These are phyloP conservation scores for Geoglossum glabrum DNA, from an alignment of 495 filamentous ascomycete species.

Conservation along the genomic window DNA sequence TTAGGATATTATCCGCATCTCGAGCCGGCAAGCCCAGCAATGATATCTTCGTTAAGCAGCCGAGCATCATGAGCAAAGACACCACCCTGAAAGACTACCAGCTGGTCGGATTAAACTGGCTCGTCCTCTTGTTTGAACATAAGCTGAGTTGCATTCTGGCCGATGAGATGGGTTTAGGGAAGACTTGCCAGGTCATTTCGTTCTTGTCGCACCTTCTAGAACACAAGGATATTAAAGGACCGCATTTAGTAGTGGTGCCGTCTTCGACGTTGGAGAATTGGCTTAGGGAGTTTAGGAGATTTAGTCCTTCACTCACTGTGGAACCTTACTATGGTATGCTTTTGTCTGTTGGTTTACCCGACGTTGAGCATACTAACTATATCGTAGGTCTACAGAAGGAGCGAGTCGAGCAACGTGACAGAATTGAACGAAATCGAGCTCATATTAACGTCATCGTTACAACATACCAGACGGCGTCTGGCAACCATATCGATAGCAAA, in stretches of 20 bases:
- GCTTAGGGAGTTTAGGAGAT: conserved; percentile 73
- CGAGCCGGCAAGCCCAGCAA: conserved; percentile 17
- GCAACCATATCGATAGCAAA: conserved; percentile 40
- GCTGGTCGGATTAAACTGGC: conserved; percentile 86
- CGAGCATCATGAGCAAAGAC: conserved; percentile 47
- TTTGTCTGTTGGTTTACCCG: not conserved
- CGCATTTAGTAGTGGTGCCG: conserved; percentile 78
- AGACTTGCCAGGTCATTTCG: conserved; percentile 90
- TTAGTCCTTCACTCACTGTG: conserved; percentile 56
- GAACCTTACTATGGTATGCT: conserved; percentile 56
- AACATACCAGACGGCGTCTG: conserved; percentile 59
- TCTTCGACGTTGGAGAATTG: conserved; percentile 89
- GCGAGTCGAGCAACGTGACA: conserved; percentile 41
- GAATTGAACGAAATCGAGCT: conserved; percentile 38
- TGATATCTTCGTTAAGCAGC: conserved; percentile 41
- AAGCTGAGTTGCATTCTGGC: conserved; percentile 73
- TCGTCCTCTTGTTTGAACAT: conserved; percentile 57
- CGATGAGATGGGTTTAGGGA: conserved; percentile 95
- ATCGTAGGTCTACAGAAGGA: conserved; percentile 30
- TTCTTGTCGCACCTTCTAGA: conserved; percentile 62
- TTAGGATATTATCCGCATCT: conserved; percentile 14
- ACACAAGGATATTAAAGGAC: conserved; percentile 44
- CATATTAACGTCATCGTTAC: conserved; percentile 74
- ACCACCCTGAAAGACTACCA: conserved; percentile 78
- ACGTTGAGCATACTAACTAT: not conserved